Conservation (phyloP, 2,329 filamentous ascomycete species). For the Nothopassalora personata region DNA sequence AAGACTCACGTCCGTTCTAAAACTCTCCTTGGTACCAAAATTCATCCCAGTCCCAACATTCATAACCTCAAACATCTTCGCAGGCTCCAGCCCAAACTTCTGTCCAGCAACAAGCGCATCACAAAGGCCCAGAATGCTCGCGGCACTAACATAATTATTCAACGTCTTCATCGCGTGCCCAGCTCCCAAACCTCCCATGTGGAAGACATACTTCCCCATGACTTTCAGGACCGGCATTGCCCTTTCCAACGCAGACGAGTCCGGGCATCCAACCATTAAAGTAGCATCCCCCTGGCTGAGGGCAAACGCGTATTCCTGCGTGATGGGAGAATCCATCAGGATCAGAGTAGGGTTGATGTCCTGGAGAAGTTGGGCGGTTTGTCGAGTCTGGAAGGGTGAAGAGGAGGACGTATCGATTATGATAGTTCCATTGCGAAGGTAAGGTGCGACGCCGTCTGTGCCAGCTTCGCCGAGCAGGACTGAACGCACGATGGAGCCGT, state of each 20-base stretch:
- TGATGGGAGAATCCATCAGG: constrained; percentile 32
- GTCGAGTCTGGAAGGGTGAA: constrained; percentile 30
- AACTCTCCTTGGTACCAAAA: constrained; percentile 30
- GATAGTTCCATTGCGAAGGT: constrained; percentile 24
- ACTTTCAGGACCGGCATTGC: constrained; percentile 29
- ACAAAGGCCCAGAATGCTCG: constrained; percentile 25
- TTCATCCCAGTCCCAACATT: constrained; percentile 38
- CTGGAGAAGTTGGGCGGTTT: constrained; percentile 25
- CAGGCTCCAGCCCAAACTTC: constrained; percentile 31
- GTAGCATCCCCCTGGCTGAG: constrained; percentile 31
- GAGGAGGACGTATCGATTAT: constrained; percentile 31
- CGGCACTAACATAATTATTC: constrained; percentile 29
- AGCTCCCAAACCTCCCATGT: constrained; percentile 30
- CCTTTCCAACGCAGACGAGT: constrained; percentile 23
- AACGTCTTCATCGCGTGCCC: constrained; percentile 34
- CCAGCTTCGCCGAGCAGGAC: constrained; percentile 22
- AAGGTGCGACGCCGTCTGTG: neutral
- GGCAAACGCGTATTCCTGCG: constrained; percentile 29
- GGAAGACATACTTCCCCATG: constrained; percentile 31
- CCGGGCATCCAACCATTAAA: constrained; percentile 31
- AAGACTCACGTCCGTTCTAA: constrained; percentile 15
- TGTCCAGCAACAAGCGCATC: constrained; percentile 30
- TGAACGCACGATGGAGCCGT: constrained; percentile 28
- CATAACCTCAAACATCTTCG: constrained; percentile 36
- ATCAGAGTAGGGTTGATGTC: constrained; percentile 22